phyloP scores from a whole-genome alignment of 805 yeast species.

The Wickerhamomyces ciferrii region DNA sequence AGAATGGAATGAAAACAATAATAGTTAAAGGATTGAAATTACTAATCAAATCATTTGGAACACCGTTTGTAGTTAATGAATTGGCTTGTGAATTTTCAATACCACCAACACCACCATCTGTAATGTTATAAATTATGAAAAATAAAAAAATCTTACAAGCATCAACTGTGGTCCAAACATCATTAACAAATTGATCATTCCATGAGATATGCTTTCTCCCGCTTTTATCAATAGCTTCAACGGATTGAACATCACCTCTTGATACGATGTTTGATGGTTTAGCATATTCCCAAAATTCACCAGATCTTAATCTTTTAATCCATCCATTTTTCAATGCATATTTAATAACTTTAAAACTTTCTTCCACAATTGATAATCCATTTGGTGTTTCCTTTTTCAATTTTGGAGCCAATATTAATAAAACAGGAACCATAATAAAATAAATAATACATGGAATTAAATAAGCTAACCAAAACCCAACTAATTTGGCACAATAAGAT shows the following conservation, averaged over 20 bases:
- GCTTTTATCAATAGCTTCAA: constrained; percentile 5
- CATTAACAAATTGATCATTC: constrained; percentile 66
- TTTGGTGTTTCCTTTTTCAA: constrained; percentile 15
- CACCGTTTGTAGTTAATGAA: constrained; percentile 61
- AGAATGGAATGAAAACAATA: constrained; percentile 65
- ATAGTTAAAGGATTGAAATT: constrained; percentile 67
- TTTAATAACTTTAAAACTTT: constrained; percentile 31
- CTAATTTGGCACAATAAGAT: constrained; percentile 55
- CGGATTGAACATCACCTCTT: constrained; percentile 21
- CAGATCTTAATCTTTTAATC: constrained; percentile 30
- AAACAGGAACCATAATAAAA: constrained; percentile 39
- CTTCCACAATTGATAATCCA: constrained; percentile 33
- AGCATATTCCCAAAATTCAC: constrained; percentile 45
- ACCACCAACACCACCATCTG: constrained; percentile 52
- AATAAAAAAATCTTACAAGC: constrained; percentile 69
- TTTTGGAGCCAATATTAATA: constrained; percentile 22
- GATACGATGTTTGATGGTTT: constrained; percentile 49
- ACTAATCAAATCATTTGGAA: constrained; percentile 74
- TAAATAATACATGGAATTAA: constrained; percentile 58
- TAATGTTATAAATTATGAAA: constrained; percentile 70
- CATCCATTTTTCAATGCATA: constrained; percentile 36
- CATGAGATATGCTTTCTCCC: constrained; percentile 30
- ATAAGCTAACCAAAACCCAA: constrained; percentile 69
- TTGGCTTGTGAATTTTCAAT: constrained; percentile 44
- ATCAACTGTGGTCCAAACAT: constrained; percentile 52